A percentile compares a stretch with the other conserved stretches of the same genome.
These are phyloP conservation scores for Alternaria infectoria DNA, from an alignment of 2,329 filamentous ascomycete genomes.

Conservation along the genomic window DNA sequence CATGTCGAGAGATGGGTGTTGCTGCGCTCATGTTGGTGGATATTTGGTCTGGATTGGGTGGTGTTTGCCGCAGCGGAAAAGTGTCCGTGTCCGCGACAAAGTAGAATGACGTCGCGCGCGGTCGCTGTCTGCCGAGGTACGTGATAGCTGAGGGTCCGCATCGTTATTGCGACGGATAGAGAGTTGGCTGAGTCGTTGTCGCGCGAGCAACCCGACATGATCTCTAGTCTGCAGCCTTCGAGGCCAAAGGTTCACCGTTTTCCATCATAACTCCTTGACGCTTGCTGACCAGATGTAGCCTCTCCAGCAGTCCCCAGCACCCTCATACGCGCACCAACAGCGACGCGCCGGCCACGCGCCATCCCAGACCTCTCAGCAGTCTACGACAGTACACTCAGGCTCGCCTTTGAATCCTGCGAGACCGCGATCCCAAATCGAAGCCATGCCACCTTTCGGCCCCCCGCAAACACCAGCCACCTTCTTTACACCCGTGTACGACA, in stretches of 20 bases:
- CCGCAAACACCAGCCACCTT: slow-evolving; percentile 20
- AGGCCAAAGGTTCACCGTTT: slow-evolving; percentile 45
- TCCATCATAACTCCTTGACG: not conserved
- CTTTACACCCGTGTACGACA: slow-evolving; percentile 54
- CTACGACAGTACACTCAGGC: not conserved
- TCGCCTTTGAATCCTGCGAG: slow-evolving; percentile 5
- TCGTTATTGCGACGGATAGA: not conserved
- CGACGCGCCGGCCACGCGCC: slow-evolving; percentile 28
- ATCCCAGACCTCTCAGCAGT: slow-evolving; percentile 11
- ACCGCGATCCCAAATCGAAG: slow-evolving; percentile 57
- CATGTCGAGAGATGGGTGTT: slow-evolving; percentile 32
- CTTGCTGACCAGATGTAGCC: slow-evolving; percentile 24
- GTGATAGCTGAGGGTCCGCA: slow-evolving; percentile 12
- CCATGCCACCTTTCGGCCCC: slow-evolving; percentile 52
- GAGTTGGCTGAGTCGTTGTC: slow-evolving; percentile 11
- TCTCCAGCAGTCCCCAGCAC: slow-evolving; percentile 26
- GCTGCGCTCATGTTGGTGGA: slow-evolving; percentile 3
- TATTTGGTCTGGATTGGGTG: slow-evolving; percentile 13
- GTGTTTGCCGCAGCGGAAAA: slow-evolving; percentile 27
- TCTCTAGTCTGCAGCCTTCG: slow-evolving; percentile 49
- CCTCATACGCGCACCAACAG: slow-evolving; percentile 35
- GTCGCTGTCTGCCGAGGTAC: slow-evolving; percentile 31
- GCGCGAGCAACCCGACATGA: slow-evolving; percentile 35
- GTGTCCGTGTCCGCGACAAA: slow-evolving; percentile 27
- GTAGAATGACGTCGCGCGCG: slow-evolving; percentile 29